Conservation (phyloP, 2,329 filamentous ascomycete genomes). For the Cytospora piceicola region DNA sequence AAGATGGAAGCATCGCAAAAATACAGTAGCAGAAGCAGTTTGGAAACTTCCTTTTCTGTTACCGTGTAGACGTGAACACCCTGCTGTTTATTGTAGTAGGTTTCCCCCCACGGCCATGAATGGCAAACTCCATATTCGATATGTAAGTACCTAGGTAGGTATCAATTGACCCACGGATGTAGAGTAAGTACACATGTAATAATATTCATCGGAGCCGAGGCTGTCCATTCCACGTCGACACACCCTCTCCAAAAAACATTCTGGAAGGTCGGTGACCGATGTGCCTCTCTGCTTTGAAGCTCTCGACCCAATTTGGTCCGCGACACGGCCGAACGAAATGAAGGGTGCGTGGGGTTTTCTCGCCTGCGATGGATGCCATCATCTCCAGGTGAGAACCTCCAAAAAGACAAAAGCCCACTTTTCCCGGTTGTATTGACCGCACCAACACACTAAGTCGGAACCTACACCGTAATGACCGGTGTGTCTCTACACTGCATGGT, state of each 20-base stretch:
- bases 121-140: neutral
- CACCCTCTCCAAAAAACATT: neutral
- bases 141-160: no score
- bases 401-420: neutral
- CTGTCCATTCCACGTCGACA: neutral
- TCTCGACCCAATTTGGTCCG: neutral
- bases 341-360: neutral
- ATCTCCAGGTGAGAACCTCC: no score
- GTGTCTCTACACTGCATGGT: neutral
- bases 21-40: neutral
- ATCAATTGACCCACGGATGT: no score
- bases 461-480: neutral
- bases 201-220: neutral
- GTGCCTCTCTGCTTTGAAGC: neutral
- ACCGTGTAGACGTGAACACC: neutral
- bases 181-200: no score
- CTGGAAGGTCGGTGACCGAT: neutral
- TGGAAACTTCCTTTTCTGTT: neutral
- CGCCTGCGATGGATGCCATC: neutral
- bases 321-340: neutral
- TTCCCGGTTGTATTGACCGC: neutral
- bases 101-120: neutral
- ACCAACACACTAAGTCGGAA: neutral
- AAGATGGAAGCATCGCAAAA: no score
- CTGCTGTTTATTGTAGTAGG: neutral